Evolutionary conservation across 441 rosid species (phyloP), one percentile per base, ranked within the genome.

Genomic region (Pelargonium citronellum): DNA sequence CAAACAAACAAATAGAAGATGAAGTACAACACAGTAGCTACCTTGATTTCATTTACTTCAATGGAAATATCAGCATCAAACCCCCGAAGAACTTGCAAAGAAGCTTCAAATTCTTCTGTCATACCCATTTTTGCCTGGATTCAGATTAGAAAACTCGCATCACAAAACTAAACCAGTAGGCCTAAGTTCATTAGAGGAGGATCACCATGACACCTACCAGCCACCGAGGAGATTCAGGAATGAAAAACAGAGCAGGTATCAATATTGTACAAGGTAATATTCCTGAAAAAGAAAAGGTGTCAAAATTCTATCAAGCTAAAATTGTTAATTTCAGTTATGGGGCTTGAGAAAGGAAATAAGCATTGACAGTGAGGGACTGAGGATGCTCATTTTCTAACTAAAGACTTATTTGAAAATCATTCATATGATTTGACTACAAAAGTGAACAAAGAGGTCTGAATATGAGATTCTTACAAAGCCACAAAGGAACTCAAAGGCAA

Each of bases 191-290:
- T 57, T 57, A 17, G 12, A 57, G 62, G 9, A 57, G 17, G 12
- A 17, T 22, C 20, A 24, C 20, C 62, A 7, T 57, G 62, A 57
- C 19, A 24, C 82, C 74, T 84, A 87, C 95, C 91, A 87, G 87
- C 90, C 95, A 89, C 63, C 91, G 81, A 83, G 91, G 95, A 71
- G 95, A 89, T 67, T 87, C 91, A 3, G 91, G 91, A 61, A 89
- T 84, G 84, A 89, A 89, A 79, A 89, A 89, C 46, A 89, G 80
- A 41, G 90, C 87, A 49, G 90, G 95, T 72, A 89, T 89, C 82
- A 89, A 71, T 66, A 87, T 22, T 9, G 71, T 69, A 73, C 90
- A 86, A 0, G 91, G 95, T 75, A 87, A 67, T 51, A 76, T 70
- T 71, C 95, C 95, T 89, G 76, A 61, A 82, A 73, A 66, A 57